A percentile compares a stretch with the other conserved stretches of the same genome.
Evolutionary conservation across 441 rosid genomes (phyloP).

Genomic region (Adansonia madagascariensis): DNA sequence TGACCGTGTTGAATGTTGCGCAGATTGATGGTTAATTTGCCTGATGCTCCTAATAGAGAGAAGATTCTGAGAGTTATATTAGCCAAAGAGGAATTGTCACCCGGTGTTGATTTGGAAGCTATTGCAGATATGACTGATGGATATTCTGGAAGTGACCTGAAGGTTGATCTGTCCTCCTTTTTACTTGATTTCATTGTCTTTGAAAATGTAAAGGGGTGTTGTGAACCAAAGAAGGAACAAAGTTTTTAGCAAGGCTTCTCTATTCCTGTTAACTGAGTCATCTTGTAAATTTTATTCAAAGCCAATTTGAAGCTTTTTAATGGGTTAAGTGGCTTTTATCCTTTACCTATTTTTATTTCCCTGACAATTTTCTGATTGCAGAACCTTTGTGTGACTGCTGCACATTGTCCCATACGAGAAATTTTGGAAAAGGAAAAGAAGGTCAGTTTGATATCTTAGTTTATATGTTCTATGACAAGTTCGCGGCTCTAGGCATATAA

Average conservation of each 20-base stretch:
- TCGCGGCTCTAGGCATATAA: not conserved
- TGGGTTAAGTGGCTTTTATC: not conserved
- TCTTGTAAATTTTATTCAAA: not conserved
- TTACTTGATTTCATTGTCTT: conserved; percentile 10
- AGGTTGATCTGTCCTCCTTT: conserved; percentile 49
- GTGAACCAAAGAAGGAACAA: not conserved
- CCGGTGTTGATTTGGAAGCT: conserved; percentile 76
- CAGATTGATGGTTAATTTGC: conserved; percentile 97
- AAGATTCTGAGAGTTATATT: conserved; percentile 80
- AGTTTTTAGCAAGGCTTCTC: not conserved
- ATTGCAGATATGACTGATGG: conserved; percentile 94
- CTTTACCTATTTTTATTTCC: conserved; percentile 33
- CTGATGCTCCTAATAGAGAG: conserved; percentile 80
- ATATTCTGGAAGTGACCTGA: conserved; percentile 96
- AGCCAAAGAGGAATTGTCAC: conserved; percentile 82
- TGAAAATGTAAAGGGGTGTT: not conserved
- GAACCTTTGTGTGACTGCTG: conserved; percentile 96
- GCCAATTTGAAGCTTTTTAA: not conserved
- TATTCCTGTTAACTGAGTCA: not conserved
- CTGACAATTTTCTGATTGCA: conserved; percentile 38
- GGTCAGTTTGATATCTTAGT: conserved; percentile 49
- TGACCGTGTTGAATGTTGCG: conserved; percentile 27
- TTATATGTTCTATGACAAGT: not conserved
- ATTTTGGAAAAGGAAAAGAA: conserved; percentile 91
- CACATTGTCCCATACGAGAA: conserved; percentile 96